These are phyloP conservation scores for Coniella vitis DNA, from an alignment of 2,329 filamentous ascomycete species.

Conservation along the genomic window DNA sequence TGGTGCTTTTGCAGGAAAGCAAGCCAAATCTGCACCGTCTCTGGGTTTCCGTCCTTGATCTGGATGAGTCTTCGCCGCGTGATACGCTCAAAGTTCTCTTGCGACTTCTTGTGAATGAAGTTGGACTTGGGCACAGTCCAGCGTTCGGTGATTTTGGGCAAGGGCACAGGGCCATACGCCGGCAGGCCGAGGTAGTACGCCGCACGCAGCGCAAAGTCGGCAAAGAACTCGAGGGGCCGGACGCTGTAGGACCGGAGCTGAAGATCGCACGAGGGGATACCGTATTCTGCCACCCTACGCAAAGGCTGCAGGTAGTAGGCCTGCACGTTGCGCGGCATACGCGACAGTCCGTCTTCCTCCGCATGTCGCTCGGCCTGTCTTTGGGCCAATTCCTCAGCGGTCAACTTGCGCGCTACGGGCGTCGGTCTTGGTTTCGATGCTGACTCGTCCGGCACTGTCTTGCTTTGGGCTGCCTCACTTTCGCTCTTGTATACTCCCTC, in stretches of 20 bases:
- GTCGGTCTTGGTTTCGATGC: not conserved
- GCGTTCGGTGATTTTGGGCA: conserved; percentile 80
- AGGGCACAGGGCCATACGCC: conserved; percentile 75
- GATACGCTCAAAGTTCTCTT: conserved; percentile 95
- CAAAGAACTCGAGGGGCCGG: conserved; percentile 87
- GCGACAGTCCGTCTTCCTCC: conserved; percentile 26
- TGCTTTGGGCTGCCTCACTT: not conserved
- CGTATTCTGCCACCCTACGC: conserved; percentile 64
- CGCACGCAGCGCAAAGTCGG: conserved; percentile 88
- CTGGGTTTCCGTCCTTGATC: conserved; percentile 84
- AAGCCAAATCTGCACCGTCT: conserved; percentile 85
- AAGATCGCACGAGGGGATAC: conserved; percentile 80
- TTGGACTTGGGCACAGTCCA: conserved; percentile 88
- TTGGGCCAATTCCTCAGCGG: conserved; percentile 1
- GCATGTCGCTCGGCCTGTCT: not conserved
- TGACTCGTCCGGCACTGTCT: not conserved
- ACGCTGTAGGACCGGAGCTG: conserved; percentile 88
- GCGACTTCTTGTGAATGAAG: conserved; percentile 95
- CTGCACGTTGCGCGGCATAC: conserved; percentile 73
- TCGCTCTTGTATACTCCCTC: not conserved
- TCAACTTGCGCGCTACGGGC: not conserved
- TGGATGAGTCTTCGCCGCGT: conserved; percentile 82
- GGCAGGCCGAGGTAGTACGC: conserved; percentile 90
- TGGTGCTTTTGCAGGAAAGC: conserved; percentile 88
- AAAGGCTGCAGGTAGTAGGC: conserved; percentile 81